Evolutionary conservation across 495 filamentous ascomycete species (phyloP), one percentile per base, ranked within the genome.

Genomic region (Lepraria neglecta): DNA sequence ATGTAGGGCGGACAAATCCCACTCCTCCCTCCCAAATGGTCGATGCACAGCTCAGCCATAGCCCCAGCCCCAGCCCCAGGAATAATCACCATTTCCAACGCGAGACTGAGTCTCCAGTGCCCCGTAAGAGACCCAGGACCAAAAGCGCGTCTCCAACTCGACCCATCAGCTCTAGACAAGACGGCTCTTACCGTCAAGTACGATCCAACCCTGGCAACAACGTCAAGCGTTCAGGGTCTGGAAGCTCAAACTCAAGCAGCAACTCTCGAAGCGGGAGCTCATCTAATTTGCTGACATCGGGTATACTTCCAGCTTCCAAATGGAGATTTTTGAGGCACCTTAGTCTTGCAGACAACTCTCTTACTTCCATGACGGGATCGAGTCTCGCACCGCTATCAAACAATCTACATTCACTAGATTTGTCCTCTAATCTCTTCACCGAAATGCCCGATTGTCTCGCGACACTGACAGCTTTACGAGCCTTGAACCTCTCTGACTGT

Each of bases 281-380:
- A 24, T 85, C 88, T 6, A 94, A 89, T 66, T 76, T 95, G 0
- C 73, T 88, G 21, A 67, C 77, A 15, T 75, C 82, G 68, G 83
- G 82, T 30, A 77, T 83, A 52, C 79, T 96, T 10, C 90, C 90
- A 44, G 70, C 87, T 9, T 87, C 86, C 31, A 97, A 97, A 76
- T 98, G 94, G 94, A 83, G 92, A 56, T 95, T 97, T 73, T 73
- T 98, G 68, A 86, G 86, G 67, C 92, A 97, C 73, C 78, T 98
- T 11, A 91, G 94, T 65, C 77, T 98, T 53, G 84, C 94, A 1
- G 94, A 98, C 67, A 98, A 97, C 71, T 85, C 84, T 15, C 73
- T 98, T 54, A 95, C 90, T 6, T 82, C 84, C 6, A 83, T 98
- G 50, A 80, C 87, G 14, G 80, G 85, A 4, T 68, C 83, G 45